These are phyloP conservation scores for Magnolia officinalis DNA, from an alignment of 164 flowering plant genomes.

Conservation along the genomic window DNA sequence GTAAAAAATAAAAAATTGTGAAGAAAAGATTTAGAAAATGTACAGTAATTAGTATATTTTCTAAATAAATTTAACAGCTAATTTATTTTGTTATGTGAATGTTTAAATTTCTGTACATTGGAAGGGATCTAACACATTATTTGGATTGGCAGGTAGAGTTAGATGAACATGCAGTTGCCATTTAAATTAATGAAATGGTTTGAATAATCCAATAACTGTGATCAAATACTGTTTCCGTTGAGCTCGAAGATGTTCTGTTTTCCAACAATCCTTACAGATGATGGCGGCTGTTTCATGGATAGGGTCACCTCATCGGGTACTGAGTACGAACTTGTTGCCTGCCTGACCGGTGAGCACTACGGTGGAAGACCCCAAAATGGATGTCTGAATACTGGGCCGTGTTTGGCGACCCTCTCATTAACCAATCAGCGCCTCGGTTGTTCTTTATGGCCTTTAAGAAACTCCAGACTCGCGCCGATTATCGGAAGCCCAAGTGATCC, in stretches of 20 bases:
- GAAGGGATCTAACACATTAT: background rate
- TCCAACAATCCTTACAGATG: slow-evolving; percentile 6
- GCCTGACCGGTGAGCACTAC: slow-evolving; percentile 19
- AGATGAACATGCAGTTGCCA: background rate
- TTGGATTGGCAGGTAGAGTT: background rate
- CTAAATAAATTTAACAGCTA: background rate
- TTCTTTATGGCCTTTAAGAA: slow-evolving; percentile 13
- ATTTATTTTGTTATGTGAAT: background rate
- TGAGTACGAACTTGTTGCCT: slow-evolving; percentile 16
- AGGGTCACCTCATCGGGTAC: slow-evolving; percentile 9
- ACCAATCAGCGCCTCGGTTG: slow-evolving; percentile 14
- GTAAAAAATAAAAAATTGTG: background rate
- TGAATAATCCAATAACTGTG: background rate
- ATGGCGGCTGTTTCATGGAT: slow-evolving; percentile 7
- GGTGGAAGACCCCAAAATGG: slow-evolving; percentile 20
- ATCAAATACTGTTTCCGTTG: slow-evolving; percentile 1
- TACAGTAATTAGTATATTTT: no score
- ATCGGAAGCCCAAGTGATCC: slow-evolving; percentile 23
- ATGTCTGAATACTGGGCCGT: slow-evolving; percentile 22
- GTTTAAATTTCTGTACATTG: background rate
- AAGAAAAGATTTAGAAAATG: no score
- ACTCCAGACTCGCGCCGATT: slow-evolving; percentile 17
- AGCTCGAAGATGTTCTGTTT: slow-evolving; percentile 9
- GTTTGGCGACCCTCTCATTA: slow-evolving; percentile 16
- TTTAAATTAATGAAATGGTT: background rate